A percentile compares a stretch with the other conserved stretches of the same genome.
These are phyloP conservation scores for Globisporangium alternatum DNA, from an alignment of 352 stramenopile species.

Conservation along the genomic window DNA sequence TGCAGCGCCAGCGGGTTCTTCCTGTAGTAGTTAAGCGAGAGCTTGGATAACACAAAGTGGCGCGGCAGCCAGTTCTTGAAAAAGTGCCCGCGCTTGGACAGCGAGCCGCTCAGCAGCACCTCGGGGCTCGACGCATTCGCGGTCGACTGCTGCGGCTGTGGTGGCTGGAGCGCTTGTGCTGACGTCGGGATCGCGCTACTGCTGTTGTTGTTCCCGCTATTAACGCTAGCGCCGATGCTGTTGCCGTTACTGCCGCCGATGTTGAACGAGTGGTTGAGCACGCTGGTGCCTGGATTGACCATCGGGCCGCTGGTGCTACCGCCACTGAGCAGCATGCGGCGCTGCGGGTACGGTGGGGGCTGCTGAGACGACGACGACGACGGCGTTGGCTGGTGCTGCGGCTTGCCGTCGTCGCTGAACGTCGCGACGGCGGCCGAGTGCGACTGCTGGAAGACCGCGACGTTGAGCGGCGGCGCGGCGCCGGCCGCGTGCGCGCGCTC, in stretches of 20 bases:
- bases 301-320: not conserved
- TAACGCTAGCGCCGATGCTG: not conserved
- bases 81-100: slow-evolving; percentile 71
- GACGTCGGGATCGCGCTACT: not conserved
- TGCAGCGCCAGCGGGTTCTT: slow-evolving; percentile 51
- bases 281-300: not conserved
- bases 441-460: slow-evolving; percentile 18
- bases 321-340: slow-evolving; percentile 8
- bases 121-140: slow-evolving; percentile 17
- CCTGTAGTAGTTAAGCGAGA: slow-evolving; percentile 64
- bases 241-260: not conserved
- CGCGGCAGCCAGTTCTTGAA: slow-evolving; percentile 74
- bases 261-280: slow-evolving; percentile 13
- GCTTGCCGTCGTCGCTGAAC: slow-evolving; percentile 18
- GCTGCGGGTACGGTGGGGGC: not conserved
- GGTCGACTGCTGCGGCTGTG: not conserved
- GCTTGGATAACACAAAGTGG: slow-evolving; percentile 63
- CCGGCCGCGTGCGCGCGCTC: not conserved
- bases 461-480: slow-evolving; percentile 16
- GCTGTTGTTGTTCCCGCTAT: not conserved
- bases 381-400: slow-evolving; percentile 3
- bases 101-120: slow-evolving; percentile 51
- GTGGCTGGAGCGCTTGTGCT: not conserved
- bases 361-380: not conserved
- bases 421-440: slow-evolving; percentile 8